These are phyloP conservation scores for Prunus persica DNA, from an alignment of 306 rosid species.

Conservation along the genomic window Prunus_persica_NCBIv2 NC_034011.1:21433501-21434000, in stretches of 20 bases:
- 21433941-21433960: conserved; percentile 40
- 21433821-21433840: neutral
- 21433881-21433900: conserved; percentile 24
- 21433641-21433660: no score
- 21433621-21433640: no score
- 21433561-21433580: neutral
- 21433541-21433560: neutral
- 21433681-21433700: no score
- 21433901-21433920: neutral
- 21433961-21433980: conserved; percentile 17
- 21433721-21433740: no score
- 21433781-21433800: no score
- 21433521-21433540: neutral
- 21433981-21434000: neutral
- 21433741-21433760: no score
- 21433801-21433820: neutral
- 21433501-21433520: neutral
- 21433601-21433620: neutral
- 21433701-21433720: no score
- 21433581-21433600: neutral
- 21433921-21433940: conserved; percentile 33
- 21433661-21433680: no score
- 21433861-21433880: conserved; percentile 61
- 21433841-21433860: conserved; percentile 30
- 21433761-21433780: no score